phyloP scores from a whole-genome alignment of 495 filamentous ascomycete species.

The Aspergillus hancockii region DNA sequence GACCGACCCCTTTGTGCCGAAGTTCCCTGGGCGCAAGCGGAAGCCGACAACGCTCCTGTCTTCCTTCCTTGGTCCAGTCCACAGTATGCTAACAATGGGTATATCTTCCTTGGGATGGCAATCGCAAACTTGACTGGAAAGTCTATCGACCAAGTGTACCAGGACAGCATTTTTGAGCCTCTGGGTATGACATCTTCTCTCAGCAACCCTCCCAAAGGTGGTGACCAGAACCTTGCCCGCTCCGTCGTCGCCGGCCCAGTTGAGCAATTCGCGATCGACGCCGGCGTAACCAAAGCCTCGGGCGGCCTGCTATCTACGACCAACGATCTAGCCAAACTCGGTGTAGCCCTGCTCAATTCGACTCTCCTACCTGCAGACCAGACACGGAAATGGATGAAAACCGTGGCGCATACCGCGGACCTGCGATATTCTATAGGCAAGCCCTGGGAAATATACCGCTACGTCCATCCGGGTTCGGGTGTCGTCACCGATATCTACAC shows the following conservation, averaged over 20 bases:
- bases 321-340: conserved; percentile 33
- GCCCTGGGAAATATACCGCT: conserved; percentile 47
- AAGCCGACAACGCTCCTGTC: conserved; percentile 36
- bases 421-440: conserved; percentile 46
- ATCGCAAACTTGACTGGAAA: conserved; percentile 55
- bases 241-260: conserved; percentile 25
- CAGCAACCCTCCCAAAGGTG: conserved; percentile 30
- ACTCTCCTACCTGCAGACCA: conserved; percentile 40
- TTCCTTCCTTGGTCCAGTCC: conserved; percentile 50
- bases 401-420: conserved; percentile 48
- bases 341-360: conserved; percentile 49
- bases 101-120: conserved; percentile 53
- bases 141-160: conserved; percentile 43
- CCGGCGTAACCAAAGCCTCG: conserved; percentile 27
- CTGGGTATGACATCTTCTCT: conserved; percentile 44
- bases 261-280: conserved; percentile 35
- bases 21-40: conserved; percentile 20
- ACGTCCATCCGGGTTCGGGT: conserved; percentile 25
- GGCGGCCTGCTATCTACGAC: conserved; percentile 37
- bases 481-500: conserved; percentile 44
- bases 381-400: conserved; percentile 49
- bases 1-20: conserved; percentile 3
- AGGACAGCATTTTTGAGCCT: conserved; percentile 44
- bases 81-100: conserved; percentile 59
- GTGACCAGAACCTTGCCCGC: conserved; percentile 9